A percentile compares a stretch with the other conserved stretches of the same genome.
These are phyloP conservation scores for Aspergillus incahuasiensis DNA, from an alignment of 495 filamentous ascomycete genomes.

Conservation along the genomic window DNA sequence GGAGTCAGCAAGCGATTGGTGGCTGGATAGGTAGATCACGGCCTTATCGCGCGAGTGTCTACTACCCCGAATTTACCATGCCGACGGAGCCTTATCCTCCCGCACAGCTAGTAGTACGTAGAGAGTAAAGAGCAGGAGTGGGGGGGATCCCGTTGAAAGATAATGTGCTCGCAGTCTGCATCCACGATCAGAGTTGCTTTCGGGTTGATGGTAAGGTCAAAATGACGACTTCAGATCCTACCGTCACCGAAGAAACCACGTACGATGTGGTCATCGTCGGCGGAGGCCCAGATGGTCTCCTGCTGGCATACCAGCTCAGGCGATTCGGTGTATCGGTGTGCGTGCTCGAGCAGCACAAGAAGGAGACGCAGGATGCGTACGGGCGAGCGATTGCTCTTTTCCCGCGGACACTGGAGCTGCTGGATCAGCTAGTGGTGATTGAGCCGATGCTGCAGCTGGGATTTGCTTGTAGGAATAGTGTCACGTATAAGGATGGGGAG, in stretches of 20 bases:
- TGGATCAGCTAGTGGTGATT: slow-evolving; percentile 44
- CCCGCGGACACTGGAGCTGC: slow-evolving; percentile 42
- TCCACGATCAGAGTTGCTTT: not conserved
- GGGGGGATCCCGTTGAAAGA: not conserved
- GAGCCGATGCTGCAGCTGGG: slow-evolving; percentile 45
- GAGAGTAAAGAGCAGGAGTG: not conserved
- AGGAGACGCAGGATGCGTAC: slow-evolving; percentile 34
- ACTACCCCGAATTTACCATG: not conserved
- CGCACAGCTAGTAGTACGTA: not conserved
- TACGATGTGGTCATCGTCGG: slow-evolving; percentile 55
- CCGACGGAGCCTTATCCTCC: not conserved
- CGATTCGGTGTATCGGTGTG: slow-evolving; percentile 19
- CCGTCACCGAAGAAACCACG: not conserved
- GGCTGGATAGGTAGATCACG: not conserved
- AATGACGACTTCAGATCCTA: not conserved
- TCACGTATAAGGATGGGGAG: slow-evolving; percentile 43
- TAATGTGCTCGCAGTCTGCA: not conserved
- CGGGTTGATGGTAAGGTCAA: not conserved
- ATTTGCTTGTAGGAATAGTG: slow-evolving; percentile 36
- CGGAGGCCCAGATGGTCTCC: slow-evolving; percentile 70
- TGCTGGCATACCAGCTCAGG: slow-evolving; percentile 47
- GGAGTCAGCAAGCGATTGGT: not conserved
- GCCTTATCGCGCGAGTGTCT: not conserved
- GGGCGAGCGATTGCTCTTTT: slow-evolving; percentile 43
- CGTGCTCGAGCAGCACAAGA: slow-evolving; percentile 37